Evolutionary conservation across 2,329 filamentous ascomycete species (phyloP).

Genomic region (Pseudocercospora macadamiae): DNA sequence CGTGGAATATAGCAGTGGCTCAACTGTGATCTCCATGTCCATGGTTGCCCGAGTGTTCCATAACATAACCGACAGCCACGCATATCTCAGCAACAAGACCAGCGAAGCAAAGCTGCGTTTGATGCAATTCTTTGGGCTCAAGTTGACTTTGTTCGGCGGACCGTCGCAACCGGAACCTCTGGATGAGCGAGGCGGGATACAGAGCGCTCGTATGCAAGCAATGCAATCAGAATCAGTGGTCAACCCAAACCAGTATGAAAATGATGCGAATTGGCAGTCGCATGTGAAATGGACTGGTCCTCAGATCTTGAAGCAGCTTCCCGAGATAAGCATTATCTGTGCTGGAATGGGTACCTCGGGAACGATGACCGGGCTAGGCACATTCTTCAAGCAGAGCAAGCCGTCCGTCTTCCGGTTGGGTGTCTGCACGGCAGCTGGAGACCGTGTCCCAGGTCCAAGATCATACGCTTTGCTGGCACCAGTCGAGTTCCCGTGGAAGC

Average conservation of each 20-base stretch:
- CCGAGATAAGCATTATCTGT: conserved; percentile 77
- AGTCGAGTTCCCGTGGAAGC: conserved; percentile 62
- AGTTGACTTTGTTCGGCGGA: conserved; percentile 60
- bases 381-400: conserved; percentile 54
- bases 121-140: conserved; percentile 63
- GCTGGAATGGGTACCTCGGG: conserved; percentile 92
- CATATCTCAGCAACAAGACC: conserved; percentile 64
- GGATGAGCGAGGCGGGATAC: conserved; percentile 59
- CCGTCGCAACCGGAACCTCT: conserved; percentile 60
- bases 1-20: conserved; percentile 65
- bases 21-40: conserved; percentile 64
- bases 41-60: conserved; percentile 58
- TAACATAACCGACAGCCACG: conserved; percentile 55
- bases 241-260: conserved; percentile 83
- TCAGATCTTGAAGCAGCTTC: conserved; percentile 78
- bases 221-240: conserved; percentile 47
- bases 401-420: conserved; percentile 41
- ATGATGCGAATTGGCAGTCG: conserved; percentile 78
- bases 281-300: conserved; percentile 81
- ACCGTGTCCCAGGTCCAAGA: conserved; percentile 63
- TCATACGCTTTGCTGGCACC: conserved; percentile 54
- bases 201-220: conserved; percentile 49
- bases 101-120: conserved; percentile 56
- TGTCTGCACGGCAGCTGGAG: conserved; percentile 60
- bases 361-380: conserved; percentile 79